Percentiles rank a stretch among this genome's conserved stretches.
Conservation (phyloP, 495 filamentous ascomycete species). For the Halenospora varia region DNA sequence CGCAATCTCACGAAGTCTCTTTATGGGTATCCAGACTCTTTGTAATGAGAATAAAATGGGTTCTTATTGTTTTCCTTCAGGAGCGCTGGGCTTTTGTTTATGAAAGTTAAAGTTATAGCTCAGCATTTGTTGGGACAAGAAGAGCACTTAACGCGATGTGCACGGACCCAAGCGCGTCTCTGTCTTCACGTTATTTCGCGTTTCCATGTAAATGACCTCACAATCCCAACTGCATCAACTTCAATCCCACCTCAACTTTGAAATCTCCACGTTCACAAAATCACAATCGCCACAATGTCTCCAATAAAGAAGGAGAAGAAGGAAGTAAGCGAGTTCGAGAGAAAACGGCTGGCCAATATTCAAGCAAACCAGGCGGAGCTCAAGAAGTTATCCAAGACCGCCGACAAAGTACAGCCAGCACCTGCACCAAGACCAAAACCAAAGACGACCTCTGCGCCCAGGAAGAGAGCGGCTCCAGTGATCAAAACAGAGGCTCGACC, state of each 20-base stretch:
- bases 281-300: conserved; percentile 18
- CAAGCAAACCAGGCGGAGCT: conserved; percentile 49
- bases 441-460: conserved; percentile 23
- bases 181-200: neutral
- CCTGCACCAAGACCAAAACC: conserved; percentile 27
- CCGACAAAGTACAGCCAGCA: conserved; percentile 34
- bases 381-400: conserved; percentile 34
- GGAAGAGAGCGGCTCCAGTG: conserved; percentile 29
- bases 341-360: conserved; percentile 51
- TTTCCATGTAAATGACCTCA: conserved; percentile 12
- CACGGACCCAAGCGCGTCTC: neutral
- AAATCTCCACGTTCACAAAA: neutral
- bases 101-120: too few species aligned
- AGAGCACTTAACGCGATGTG: neutral
- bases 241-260: neutral
- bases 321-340: conserved; percentile 49
- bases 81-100: too few species aligned
- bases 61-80: too few species aligned
- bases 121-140: too few species aligned
- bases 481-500: conserved; percentile 27
- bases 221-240: neutral
- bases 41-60: too few species aligned
- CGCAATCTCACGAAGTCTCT: too few species aligned
- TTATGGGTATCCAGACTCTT: too few species aligned
- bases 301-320: conserved; percentile 27